A percentile compares a stretch with the other conserved stretches of the same genome.
Conservation (phyloP, 345 rosid species). For the Gossypium thurberi region DNA sequence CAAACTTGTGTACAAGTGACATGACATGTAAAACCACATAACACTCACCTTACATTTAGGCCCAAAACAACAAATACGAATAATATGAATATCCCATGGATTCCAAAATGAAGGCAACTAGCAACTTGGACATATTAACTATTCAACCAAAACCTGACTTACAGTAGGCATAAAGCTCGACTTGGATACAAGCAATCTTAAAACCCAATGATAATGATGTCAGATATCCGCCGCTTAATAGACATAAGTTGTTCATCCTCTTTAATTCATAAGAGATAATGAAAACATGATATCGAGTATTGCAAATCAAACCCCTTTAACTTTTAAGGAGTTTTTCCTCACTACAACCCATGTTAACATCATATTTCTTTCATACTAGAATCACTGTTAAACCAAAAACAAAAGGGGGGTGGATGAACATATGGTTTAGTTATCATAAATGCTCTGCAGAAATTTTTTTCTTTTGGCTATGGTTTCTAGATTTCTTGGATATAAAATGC, state of each 20-base stretch:
- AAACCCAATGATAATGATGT: not conserved
- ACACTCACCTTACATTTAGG: not conserved
- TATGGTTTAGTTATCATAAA: not conserved
- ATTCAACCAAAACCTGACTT: not conserved
- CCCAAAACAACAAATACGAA: not conserved
- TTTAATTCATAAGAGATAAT: not conserved
- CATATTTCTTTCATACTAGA: not conserved
- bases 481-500: conserved; percentile 1
- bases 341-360: not conserved
- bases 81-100: not conserved
- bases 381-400: not conserved
- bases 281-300: not conserved
- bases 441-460: not conserved
- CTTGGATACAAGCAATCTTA: not conserved
- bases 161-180: not conserved
- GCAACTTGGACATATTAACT: not conserved
- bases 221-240: not conserved
- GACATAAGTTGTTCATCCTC: not conserved
- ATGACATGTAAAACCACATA: not conserved
- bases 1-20: not conserved
- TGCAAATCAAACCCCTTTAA: not conserved
- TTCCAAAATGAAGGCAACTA: not conserved
- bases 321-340: not conserved
- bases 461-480: not conserved
- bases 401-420: not conserved